Conservation (phyloP, 2,329 filamentous ascomycete genomes). For the Apiospora kogelbergensis region DNA sequence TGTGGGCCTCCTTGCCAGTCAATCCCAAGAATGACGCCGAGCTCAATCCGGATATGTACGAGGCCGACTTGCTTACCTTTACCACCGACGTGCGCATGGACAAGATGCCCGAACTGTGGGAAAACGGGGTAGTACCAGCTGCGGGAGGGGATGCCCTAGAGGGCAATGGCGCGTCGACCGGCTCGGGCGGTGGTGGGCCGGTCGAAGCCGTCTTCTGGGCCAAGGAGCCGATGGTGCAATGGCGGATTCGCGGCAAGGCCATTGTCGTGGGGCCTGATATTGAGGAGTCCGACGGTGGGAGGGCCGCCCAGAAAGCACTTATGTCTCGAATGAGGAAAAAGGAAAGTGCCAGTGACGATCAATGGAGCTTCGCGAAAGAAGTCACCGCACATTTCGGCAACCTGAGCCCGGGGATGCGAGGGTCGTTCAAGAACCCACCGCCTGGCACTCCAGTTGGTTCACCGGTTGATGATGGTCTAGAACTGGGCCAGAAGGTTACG, state of each 20-base stretch:
- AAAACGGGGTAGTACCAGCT: slow-evolving; percentile 21
- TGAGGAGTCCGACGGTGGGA: slow-evolving; percentile 48
- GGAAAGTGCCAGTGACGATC: slow-evolving; percentile 35
- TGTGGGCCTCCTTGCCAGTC: slow-evolving; percentile 72
- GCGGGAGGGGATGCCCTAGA: slow-evolving; percentile 41
- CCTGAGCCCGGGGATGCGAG: slow-evolving; percentile 72
- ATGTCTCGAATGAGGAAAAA: slow-evolving; percentile 61
- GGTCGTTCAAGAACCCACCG: slow-evolving; percentile 70
- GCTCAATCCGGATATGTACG: slow-evolving; percentile 68
- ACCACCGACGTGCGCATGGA: slow-evolving; percentile 89
- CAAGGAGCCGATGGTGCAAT: slow-evolving; percentile 70
- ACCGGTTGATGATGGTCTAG: slow-evolving; percentile 41
- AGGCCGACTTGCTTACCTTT: slow-evolving; percentile 77
- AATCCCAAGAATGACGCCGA: slow-evolving; percentile 73
- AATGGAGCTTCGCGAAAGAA: slow-evolving; percentile 79
- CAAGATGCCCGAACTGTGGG: slow-evolving; percentile 73
- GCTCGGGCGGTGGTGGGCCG: slow-evolving; percentile 63
- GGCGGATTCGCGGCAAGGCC: slow-evolving; percentile 76
- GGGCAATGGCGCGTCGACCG: slow-evolving; percentile 34
- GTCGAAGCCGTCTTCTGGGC: slow-evolving; percentile 77
- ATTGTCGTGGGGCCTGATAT: slow-evolving; percentile 72
- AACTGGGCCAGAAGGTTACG: slow-evolving; percentile 64
- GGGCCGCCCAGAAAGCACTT: slow-evolving; percentile 61
- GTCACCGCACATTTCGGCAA: slow-evolving; percentile 90
- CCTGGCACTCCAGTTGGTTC: slow-evolving; percentile 62